Base-by-base conservation (phyloP, 495 filamentous ascomycete genomes). In the Penicillium coffeae region DNA sequence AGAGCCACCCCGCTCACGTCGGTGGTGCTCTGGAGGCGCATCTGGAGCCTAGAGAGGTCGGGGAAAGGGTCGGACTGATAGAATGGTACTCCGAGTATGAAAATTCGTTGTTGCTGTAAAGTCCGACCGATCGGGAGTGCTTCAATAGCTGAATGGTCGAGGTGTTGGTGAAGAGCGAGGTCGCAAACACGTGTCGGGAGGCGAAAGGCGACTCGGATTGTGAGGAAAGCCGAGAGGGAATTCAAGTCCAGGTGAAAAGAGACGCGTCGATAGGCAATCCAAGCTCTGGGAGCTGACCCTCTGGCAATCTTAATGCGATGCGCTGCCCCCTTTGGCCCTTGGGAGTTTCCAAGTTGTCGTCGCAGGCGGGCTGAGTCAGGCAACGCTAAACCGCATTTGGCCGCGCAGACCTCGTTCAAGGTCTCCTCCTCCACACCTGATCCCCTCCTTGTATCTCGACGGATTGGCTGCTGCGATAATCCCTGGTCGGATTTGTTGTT, bases 301-400 rank as follows among this genome's bases (percentile, higher is more conserved):
- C 56, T 63, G 38, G 47, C 58, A 55, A 66, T 65, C 60, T 30
- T 49, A 70, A 62, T 65, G 60, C 64, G 58, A 58, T 66, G 56
- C 52, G 62, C 59, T 60, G 51, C 64, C 66, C 70, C 69, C 69
- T 59, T 60, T 54, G 48, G 41, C 53, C 65, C 71, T 68, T 60
- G 54, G 60, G 25, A 10, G 25, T 30, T 30, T 10, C 25, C 25
- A 30, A 51, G 62, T 63, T 65, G 69, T 74, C 64, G 70, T 68
- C 62, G 64, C 64, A 58, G 52, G 54, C 45, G 48, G 49, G 70
- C 69, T 75, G 65, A 75, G 60, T 75, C 68, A 75, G 57, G 60
- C 27, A 38, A 44, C 52, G 56, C 71, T 75, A 75, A 68, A 34
- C 72, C 62, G 41, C 34, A 68, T 75, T 44, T 34, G 66, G 70